Conservation (phyloP, 352 stramenopile species). For the Discostella stelligera region DNA sequence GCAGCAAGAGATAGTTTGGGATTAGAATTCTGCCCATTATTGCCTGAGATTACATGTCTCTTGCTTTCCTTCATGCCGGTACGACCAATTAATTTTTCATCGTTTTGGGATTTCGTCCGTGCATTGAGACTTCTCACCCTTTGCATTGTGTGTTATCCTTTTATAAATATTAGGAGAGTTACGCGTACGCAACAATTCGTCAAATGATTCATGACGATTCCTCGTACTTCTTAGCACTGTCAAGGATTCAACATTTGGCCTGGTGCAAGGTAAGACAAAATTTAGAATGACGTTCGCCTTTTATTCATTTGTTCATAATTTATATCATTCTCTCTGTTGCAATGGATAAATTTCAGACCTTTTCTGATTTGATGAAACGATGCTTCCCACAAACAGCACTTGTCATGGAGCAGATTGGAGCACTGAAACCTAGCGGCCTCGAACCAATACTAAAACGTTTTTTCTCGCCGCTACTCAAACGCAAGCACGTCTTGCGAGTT, state of each 20-base stretch:
- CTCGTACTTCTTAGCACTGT: slow-evolving; percentile 41
- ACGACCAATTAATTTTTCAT: slow-evolving; percentile 10
- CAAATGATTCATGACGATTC: slow-evolving; percentile 50
- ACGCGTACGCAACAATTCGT: slow-evolving; percentile 45
- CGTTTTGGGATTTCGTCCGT: slow-evolving; percentile 6
- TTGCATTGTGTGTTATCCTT: neutral
- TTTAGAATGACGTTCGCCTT: neutral
- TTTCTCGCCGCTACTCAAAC: slow-evolving; percentile 60
- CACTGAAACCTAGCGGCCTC: slow-evolving; percentile 46
- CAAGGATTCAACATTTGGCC: slow-evolving; percentile 42
- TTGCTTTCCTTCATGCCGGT: slow-evolving; percentile 47
- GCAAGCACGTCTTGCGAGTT: slow-evolving; percentile 59
- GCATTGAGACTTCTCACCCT: neutral
- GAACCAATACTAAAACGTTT: slow-evolving; percentile 72
- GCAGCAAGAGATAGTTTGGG: slow-evolving; percentile 42
- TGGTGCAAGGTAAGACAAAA: slow-evolving; percentile 31
- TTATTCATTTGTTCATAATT: neutral
- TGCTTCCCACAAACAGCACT: slow-evolving; percentile 43
- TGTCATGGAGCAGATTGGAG: slow-evolving; percentile 52
- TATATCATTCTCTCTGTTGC: neutral
- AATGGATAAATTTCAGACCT: slow-evolving; percentile 18
- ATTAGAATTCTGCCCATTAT: slow-evolving; percentile 45
- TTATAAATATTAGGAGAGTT: slow-evolving; percentile 31
- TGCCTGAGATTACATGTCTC: slow-evolving; percentile 42
- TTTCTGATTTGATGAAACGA: slow-evolving; percentile 52